These are phyloP conservation scores for Penicillium corylophilum DNA, from an alignment of 2,329 filamentous ascomycete species.

Conservation along the genomic window DNA sequence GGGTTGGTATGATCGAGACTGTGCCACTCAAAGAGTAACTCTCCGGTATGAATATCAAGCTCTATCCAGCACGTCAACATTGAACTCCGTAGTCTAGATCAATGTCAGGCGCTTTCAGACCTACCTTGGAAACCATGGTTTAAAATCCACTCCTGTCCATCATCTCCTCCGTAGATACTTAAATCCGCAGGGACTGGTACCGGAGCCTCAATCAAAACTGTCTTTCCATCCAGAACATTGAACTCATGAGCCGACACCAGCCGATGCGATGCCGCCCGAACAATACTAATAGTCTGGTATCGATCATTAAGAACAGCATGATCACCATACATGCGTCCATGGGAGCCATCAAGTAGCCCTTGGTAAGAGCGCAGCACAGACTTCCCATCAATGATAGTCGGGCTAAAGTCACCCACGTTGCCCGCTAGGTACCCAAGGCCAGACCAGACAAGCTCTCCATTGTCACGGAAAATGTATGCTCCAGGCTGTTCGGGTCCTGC, in stretches of 20 bases:
- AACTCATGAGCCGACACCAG: background rate
- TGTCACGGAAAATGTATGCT: background rate
- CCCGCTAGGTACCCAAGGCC: background rate
- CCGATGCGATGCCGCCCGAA: background rate
- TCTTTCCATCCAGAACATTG: background rate
- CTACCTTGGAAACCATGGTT: background rate
- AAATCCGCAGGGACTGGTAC: background rate
- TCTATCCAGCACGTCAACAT: background rate
- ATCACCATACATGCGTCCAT: background rate
- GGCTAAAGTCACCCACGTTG: background rate
- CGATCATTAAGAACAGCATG: background rate
- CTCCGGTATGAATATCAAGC: background rate
- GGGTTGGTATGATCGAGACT: background rate
- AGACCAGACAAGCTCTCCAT: background rate
- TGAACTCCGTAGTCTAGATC: background rate
- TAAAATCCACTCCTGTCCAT: background rate
- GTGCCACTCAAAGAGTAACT: background rate
- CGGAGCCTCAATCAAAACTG: background rate
- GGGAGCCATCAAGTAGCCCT: background rate
- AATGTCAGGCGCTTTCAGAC: background rate
- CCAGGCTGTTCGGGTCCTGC: background rate
- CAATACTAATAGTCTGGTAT: background rate
- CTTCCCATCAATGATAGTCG: background rate
- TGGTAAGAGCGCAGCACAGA: background rate
- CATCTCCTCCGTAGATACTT: background rate